Evolutionary conservation across 2,329 filamentous ascomycete genomes (phyloP), one percentile per base, ranked within the genome.

Genomic region (Alternaria incomplexa): DNA sequence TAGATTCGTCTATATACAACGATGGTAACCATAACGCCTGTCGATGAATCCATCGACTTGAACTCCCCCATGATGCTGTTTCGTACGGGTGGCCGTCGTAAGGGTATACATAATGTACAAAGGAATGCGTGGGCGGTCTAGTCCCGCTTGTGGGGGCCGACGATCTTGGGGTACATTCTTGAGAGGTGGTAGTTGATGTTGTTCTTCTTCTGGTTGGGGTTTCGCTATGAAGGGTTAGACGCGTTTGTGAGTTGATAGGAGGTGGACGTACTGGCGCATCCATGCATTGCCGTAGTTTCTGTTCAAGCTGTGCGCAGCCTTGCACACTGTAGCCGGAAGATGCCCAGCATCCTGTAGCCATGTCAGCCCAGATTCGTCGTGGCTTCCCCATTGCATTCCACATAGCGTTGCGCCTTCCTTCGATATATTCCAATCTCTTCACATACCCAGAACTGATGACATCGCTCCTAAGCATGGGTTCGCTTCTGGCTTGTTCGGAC

Each of bases 131-230:
- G 13, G 20, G 20, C 17, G 40, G 56, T 44, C 62, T 76, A 88
- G 72, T 90, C 87, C 80, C 85, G 86, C 81, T 94, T 88, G 87
- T 89, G 83, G 69, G 89, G 86, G 75, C 90, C 86, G 82, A 90
- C 87, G 84, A 96, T 84, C 79, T 90, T 88, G 13, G 89, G 88
- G 73, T 91, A 91, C 83, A 92, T 87, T 74, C 96, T 88, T 69
- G 88, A 87, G 46, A 98, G 84, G 79, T 97, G 94, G 85, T 94
- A 94, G 83, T 98, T 98, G 87, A 98, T 93, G 68, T 87, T 89
- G 80, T 89, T 95, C 83, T 90, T 93, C 78, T 88, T 87, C 68
- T 81, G 79, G 58, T 82, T 80, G 67, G 80, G 80, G 51, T 85
- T 80, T 85, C 85, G 88, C 88, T 90, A 62, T 23, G 59, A 44